Evolutionary conservation across 805 yeast species (phyloP), one percentile per base, ranked within the genome.

Genomic region (Starmerella cellae): DNA sequence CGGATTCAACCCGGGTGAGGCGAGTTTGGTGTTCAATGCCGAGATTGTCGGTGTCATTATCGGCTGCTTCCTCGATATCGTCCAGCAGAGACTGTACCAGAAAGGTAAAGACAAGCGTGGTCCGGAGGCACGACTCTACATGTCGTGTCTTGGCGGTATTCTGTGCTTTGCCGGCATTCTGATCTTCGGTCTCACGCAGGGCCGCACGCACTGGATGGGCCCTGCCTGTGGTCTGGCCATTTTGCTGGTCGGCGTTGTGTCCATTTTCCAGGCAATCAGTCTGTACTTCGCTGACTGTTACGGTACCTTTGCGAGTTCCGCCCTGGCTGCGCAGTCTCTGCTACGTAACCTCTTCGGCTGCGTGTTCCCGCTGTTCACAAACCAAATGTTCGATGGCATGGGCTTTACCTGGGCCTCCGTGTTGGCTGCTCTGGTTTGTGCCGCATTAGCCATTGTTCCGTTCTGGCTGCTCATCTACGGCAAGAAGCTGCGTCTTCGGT

Each of bases 251-350:
- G 49, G 49, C 20, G 47, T 46, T 10, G 47, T 46, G 3, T 19
- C 64, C 59, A 45, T 60, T 59, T 45, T 69, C 65, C 41, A 64
- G 62, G 35, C 62, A 55, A 56, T 62, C 62, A 38, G 73, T 16
- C 72, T 43, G 24, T 46, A 43, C 37, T 43, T 43, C 21, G 47
- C 49, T 2, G 49, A 46, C 37, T 46, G 49, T 27, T 46, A 46
- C 33, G 49, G 49, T 9, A 41, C 47, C 4, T 43, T 39, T 24
- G 79, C 83, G 20, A 94, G 95, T 0, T 77, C 87, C n/a, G 87
- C 93, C 2, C 59, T 83, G 48, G 94, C 94, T 23, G 94, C 94
- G 13, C 85, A 83, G 61, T 82, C 80, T 59, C 64, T 84, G 52
- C 60, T 78, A 37, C 71, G 95, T 61, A 83, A 82, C 56, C 49